These are phyloP conservation scores for Nannizziopsis arthrosporioides DNA, from an alignment of 2,329 filamentous ascomycete species.

Conservation along the genomic window DNA sequence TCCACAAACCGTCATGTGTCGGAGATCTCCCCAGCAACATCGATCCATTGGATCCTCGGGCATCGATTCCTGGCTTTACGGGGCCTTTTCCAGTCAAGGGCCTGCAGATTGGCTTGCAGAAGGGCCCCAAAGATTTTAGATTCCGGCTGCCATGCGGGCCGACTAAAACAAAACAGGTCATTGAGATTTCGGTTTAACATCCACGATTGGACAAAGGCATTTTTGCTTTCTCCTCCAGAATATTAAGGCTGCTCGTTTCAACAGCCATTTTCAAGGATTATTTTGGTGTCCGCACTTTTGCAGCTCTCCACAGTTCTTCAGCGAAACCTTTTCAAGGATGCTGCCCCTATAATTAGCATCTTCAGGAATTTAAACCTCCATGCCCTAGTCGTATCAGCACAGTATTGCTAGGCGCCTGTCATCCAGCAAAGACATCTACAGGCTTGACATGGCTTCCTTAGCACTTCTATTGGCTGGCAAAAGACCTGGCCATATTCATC, in stretches of 20 bases:
- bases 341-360: constrained; percentile 1
- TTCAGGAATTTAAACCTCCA: constrained; percentile 1
- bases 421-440: too few species aligned
- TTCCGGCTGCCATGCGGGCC: not conserved
- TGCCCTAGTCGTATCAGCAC: not conserved
- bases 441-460: too few species aligned
- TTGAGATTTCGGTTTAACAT: not conserved
- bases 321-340: not conserved
- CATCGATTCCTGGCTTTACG: not conserved
- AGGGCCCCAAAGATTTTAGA: not conserved
- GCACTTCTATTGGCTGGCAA: too few species aligned
- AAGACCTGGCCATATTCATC: too few species aligned
- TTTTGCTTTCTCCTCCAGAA: not conserved
- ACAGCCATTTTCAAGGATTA: constrained; percentile 5
- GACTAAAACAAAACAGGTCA: constrained; percentile 3
- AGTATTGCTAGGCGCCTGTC: too few species aligned
- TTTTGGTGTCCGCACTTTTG: not conserved
- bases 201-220: not conserved
- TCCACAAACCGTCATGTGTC: not conserved
- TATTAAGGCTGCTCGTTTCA: not conserved
- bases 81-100: not conserved
- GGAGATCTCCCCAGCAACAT: constrained; percentile 7
- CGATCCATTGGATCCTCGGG: not conserved
- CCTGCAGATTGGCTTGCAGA: not conserved
- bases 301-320: constrained; percentile 9